Percentiles rank a stretch among this genome's conserved stretches.
Conservation (phyloP, 2,329 filamentous ascomycete species). For the Trichoderma sp. region DNA sequence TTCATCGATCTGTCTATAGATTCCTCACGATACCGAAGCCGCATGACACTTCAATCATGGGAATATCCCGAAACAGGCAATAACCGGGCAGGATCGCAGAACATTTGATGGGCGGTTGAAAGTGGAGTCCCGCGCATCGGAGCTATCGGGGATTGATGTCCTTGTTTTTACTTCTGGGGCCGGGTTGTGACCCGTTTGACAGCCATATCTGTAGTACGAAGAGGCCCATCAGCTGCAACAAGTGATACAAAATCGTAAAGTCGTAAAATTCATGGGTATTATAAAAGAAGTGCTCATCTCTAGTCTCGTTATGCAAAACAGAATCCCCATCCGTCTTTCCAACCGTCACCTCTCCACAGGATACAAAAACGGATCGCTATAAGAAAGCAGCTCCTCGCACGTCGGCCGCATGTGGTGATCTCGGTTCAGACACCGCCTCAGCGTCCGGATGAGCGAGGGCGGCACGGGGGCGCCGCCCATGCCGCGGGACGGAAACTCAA, state of each 20-base stretch:
- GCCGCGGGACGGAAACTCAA: conserved; percentile 71
- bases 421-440: conserved; percentile 64
- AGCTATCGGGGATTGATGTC: not conserved
- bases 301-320: too few relatives aligned
- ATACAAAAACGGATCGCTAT: conserved; percentile 65
- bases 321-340: too few relatives aligned
- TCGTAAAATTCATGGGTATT: too few relatives aligned
- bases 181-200: too few relatives aligned
- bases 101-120: not conserved
- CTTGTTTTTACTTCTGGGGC: too few relatives aligned
- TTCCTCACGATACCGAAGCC: not conserved
- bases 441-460: conserved; percentile 59
- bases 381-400: conserved; percentile 62
- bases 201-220: too few relatives aligned
- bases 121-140: conserved; percentile 5
- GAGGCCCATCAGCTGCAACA: too few relatives aligned
- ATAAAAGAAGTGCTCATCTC: too few relatives aligned
- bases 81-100: not conserved
- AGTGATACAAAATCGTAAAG: too few relatives aligned
- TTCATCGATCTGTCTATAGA: not conserved
- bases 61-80: conserved; percentile 6
- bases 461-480: conserved; percentile 67
- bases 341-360: conserved; percentile 51
- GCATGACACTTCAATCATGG: not conserved
- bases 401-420: conserved; percentile 65